phyloP scores from a whole-genome alignment of 2,329 filamentous ascomycete genomes.

The Colletotrichum gigasporum region DNA sequence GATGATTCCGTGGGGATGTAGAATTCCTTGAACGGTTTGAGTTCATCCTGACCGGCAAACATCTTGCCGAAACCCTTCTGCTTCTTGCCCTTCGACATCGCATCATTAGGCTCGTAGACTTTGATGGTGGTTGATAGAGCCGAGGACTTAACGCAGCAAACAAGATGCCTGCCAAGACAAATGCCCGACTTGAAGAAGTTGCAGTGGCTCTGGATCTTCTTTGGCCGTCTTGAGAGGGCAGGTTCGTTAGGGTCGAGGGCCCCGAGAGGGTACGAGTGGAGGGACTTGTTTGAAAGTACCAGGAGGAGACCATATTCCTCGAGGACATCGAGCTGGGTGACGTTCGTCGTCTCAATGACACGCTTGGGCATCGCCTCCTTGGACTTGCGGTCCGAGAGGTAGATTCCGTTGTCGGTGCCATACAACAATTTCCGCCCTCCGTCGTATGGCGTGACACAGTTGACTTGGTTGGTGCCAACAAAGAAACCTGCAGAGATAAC shows the following conservation, averaged over 20 bases:
- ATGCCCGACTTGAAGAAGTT: slow-evolving; percentile 99
- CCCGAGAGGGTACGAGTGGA: slow-evolving; percentile 88
- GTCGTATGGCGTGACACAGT: slow-evolving; percentile 94
- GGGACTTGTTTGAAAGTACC: slow-evolving; percentile 91
- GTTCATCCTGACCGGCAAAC: slow-evolving; percentile 94
- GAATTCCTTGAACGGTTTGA: slow-evolving; percentile 98
- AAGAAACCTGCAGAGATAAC: slow-evolving; percentile 70
- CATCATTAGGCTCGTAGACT: slow-evolving; percentile 98
- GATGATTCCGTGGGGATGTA: slow-evolving; percentile 99
- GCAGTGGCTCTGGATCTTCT: slow-evolving; percentile 96
- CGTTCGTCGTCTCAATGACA: slow-evolving; percentile 85
- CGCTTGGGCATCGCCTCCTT: slow-evolving; percentile 84
- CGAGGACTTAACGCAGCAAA: slow-evolving; percentile 95
- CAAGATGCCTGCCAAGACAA: slow-evolving; percentile 90
- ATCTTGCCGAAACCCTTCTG: slow-evolving; percentile 96
- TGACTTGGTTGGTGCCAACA: slow-evolving; percentile 80
- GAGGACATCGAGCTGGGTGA: slow-evolving; percentile 95
- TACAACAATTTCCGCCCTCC: slow-evolving; percentile 94
- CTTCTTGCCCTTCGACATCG: slow-evolving; percentile 92
- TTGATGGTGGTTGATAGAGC: slow-evolving; percentile 96
- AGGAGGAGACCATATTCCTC: slow-evolving; percentile 94
- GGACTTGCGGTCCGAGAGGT: slow-evolving; percentile 88
- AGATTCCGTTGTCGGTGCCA: slow-evolving; percentile 94
- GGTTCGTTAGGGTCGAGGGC: slow-evolving; percentile 87
- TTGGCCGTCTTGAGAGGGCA: slow-evolving; percentile 82